These are phyloP conservation scores for Cyclotella sp. DNA, from an alignment of 108 stramenopile genomes.

Conservation along the genomic window DNA sequence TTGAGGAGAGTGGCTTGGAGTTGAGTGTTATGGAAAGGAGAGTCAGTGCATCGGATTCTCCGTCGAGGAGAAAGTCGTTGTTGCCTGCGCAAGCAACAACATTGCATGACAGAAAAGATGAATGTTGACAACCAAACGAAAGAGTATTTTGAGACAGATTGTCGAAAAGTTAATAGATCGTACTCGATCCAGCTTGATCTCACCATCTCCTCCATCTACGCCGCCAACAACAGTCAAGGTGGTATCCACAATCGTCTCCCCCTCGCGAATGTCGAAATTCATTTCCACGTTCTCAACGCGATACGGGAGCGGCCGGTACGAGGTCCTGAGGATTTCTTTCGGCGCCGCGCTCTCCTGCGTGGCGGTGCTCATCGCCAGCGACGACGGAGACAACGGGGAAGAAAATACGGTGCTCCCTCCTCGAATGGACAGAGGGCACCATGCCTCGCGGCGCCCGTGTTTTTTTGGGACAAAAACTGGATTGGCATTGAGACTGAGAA, in stretches of 20 bases:
- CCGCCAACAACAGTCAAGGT: constrained; percentile 50
- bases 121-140: neutral
- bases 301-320: constrained; percentile 71
- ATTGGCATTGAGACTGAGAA: too few species aligned
- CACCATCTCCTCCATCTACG: constrained; percentile 10
- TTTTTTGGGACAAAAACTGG: too few species aligned
- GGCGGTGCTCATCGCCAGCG: constrained; percentile 5
- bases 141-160: too few species aligned
- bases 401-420: too few species aligned
- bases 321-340: constrained; percentile 68
- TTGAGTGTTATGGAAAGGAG: constrained; percentile 44
- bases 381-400: too few species aligned
- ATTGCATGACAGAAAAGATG: neutral
- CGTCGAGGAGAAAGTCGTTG: constrained; percentile 48
- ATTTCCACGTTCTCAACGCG: constrained; percentile 64
- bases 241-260: constrained; percentile 67
- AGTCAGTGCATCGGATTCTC: constrained; percentile 37
- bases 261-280: constrained; percentile 78
- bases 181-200: neutral
- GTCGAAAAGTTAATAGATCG: too few species aligned
- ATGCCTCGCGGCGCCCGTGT: too few species aligned
- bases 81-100: neutral
- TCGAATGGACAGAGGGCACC: too few species aligned
- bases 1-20: constrained; percentile 29
- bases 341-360: constrained; percentile 41